These are phyloP conservation scores for Salvia rosmarinus DNA, from an alignment of 257 asterid genomes.

Conservation along the genomic window DNA sequence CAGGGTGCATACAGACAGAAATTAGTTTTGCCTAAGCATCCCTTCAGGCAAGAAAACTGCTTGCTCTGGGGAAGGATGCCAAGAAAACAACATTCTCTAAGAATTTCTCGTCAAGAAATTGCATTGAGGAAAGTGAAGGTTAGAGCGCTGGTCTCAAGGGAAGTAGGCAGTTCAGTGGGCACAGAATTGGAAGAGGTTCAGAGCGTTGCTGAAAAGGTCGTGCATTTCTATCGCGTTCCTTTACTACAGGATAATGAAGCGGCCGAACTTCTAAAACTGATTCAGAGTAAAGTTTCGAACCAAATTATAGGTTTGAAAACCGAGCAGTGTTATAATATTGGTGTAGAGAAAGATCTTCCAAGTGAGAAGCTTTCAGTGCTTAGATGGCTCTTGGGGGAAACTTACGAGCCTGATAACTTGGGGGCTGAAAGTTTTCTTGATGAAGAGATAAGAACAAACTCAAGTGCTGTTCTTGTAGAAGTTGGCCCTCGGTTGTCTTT, in stretches of 20 bases:
- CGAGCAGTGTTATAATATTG: constrained; percentile 82
- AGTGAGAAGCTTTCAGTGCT: constrained; percentile 63
- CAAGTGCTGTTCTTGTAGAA: constrained; percentile 56
- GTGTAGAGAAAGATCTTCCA: constrained; percentile 58
- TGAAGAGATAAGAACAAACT: constrained; percentile 38
- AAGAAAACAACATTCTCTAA: background rate
- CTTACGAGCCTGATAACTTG: constrained; percentile 65
- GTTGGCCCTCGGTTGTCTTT: constrained; percentile 93
- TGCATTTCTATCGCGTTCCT: constrained; percentile 52
- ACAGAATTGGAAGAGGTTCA: constrained; percentile 28
- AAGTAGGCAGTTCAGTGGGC: constrained; percentile 21
- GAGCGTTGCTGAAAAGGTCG: constrained; percentile 44
- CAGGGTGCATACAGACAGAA: constrained; percentile 35
- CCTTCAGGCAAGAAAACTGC: constrained; percentile 27
- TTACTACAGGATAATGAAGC: constrained; percentile 39
- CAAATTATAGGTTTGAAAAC: constrained; percentile 35
- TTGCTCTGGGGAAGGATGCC: constrained; percentile 29
- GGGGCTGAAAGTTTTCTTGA: constrained; percentile 71
- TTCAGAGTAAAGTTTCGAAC: constrained; percentile 35
- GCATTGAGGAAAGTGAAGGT: constrained; percentile 22
- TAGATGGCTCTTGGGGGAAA: constrained; percentile 85
- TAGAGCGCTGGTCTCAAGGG: constrained; percentile 27
- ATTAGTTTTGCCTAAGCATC: constrained; percentile 27
- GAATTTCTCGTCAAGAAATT: constrained; percentile 17
- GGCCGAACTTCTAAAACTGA: constrained; percentile 32